Evolutionary conservation across 2,329 filamentous ascomycete genomes (phyloP), one percentile per base, ranked within the genome.

Genomic region (Byssothecium circinans): DNA sequence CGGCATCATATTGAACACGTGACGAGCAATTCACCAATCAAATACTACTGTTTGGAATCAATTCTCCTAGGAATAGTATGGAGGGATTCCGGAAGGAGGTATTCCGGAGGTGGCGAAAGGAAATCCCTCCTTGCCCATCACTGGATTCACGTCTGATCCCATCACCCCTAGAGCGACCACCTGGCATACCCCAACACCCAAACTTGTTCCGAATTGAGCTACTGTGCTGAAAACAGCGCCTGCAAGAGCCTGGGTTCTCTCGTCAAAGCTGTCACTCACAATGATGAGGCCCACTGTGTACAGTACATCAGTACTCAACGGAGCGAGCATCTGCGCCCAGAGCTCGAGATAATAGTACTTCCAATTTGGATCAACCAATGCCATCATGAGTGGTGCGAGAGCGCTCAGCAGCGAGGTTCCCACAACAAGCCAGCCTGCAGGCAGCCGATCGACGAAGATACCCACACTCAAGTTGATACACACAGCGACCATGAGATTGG

Each of bases 151-250:
- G 44, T 41, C 34, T 8, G 3, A 2, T 3, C 46, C 50, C 43
- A 54, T 51, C 0, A 64, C 52, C 0, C 59, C 53, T 22, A 63
- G 30, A n/a, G 62, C 54, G 19, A 65, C 56, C n/a, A 66, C 60
- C 43, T 65, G 63, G 41, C 58, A 61, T 17, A 50, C 48, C 0
- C 59, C 58, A 43, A 64, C 54, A 12, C 58, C 60, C 18, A 67
- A 30, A 17, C 53, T 77, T 37, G 81, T 65, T 0, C 82, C 82
- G 45, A 85, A 78, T 52, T 85, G 81, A 0, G 75, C 68, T 0
- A 79, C 71, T 0, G 81, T 83, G 50, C 82, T 84, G 62, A 85
- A 85, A 0, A 86, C 81, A 0, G 80, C 81, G 0, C 82, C 83
- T 0, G 81, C 82, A 0, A 86, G 68, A 0, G 79, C 79, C 47